These are phyloP conservation scores for Aspergillus ustus DNA, from an alignment of 2,329 filamentous ascomycete genomes.

Conservation along the genomic window DNA sequence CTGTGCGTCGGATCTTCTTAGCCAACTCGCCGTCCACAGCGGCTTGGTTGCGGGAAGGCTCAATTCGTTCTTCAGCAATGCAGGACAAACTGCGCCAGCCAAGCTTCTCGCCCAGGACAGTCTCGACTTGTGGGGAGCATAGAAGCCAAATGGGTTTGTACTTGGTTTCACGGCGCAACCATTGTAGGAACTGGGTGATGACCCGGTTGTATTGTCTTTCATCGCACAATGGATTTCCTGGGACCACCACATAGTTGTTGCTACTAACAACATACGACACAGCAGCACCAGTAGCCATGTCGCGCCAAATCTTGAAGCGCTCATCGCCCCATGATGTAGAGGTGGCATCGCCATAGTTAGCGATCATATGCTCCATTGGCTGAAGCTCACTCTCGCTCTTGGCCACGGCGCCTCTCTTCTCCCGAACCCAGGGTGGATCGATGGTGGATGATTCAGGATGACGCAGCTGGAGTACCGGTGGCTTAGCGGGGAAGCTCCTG, in stretches of 20 bases:
- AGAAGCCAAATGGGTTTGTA: conserved; percentile 89
- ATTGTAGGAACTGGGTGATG: conserved; percentile 74
- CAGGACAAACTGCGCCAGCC: conserved; percentile 90
- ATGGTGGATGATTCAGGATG: conserved; percentile 88
- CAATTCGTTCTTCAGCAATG: conserved; percentile 84
- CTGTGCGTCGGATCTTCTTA: conserved; percentile 78
- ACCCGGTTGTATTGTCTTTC: conserved; percentile 74
- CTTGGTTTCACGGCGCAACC: conserved; percentile 70
- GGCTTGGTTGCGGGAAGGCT: conserved; percentile 70
- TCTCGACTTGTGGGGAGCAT: conserved; percentile 77
- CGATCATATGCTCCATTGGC: conserved; percentile 82
- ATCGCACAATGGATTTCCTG: conserved; percentile 87
- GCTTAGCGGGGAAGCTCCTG: conserved; percentile 76
- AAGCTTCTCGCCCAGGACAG: conserved; percentile 76
- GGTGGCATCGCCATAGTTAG: conserved; percentile 92
- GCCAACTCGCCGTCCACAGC: conserved; percentile 69
- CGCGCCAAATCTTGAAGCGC: conserved; percentile 85
- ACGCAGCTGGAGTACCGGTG: conserved; percentile 67
- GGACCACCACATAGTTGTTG: conserved; percentile 76
- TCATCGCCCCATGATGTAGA: conserved; percentile 94
- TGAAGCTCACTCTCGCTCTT: conserved; percentile 63
- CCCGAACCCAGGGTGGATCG: conserved; percentile 64
- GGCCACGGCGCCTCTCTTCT: conserved; percentile 45
- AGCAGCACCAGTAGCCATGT: conserved; percentile 77
- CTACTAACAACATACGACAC: conserved; percentile 79